Evolutionary conservation across 2,329 filamentous ascomycete genomes (phyloP), one percentile per base, ranked within the genome.

Genomic region (Microdochium paspali): DNA sequence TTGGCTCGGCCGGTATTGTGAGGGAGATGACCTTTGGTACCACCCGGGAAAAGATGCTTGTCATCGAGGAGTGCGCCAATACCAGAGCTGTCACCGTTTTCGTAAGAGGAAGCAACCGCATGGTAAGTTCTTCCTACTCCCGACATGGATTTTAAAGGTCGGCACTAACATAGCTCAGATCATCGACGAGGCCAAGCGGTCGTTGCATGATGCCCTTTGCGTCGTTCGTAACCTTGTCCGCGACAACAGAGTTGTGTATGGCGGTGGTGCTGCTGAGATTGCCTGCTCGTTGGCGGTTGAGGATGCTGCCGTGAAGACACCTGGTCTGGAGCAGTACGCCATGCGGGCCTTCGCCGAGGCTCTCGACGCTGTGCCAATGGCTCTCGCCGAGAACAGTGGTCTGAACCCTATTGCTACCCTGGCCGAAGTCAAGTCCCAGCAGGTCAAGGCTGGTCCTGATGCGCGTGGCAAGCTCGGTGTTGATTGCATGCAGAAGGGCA

Each of bases 11-110:
- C 21, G 93, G 93, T 50, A 70, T 95, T 44, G 93, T 98, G 50
- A 80, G 90, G 54, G 90, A 98, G 69, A 90, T 98, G 85, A 86
- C 82, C 24, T 98, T 98, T 61, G 93, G 93, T 59, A 98, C 93
- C 2, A 98, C 93, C 40, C 81, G 93, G 62, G 93, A 98, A 71
- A 97, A 98, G 81, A 98, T 98, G 93, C 76, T 98, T 58, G 88
- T 98, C 49, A 98, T 98, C 59, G 94, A 98, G 72, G 93, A 98
- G 71, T 98, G 93, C 64, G 93, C 94, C 61, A 98, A 98, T 73
- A 95, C 89, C 49, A 79, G 93, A 60, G 93, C 93, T 42, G 94
- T 98, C 51, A 98, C 93, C 2, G 83, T 95, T 47, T 98, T 98
- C 67, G 87, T 98, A 51, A 80, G 93, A 61, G 93, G 93, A 61